Base-by-base conservation (phyloP, 1,139 yeast genomes). In the Zygoascus sp. region DNA sequence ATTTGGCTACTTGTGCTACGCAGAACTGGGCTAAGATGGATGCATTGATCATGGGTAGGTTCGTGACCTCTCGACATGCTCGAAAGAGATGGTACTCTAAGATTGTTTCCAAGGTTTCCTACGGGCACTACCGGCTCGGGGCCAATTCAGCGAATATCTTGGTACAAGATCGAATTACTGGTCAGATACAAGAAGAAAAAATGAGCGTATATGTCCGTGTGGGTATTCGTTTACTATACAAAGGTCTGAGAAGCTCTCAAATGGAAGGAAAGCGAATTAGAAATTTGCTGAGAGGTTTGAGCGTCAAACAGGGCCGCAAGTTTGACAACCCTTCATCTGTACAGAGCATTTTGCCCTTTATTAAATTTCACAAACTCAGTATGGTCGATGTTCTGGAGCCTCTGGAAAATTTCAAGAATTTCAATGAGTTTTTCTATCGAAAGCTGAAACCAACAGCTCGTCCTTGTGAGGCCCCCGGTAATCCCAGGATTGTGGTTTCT, bases 61-160 rank as follows among this genome's bases (percentile, higher is more conserved):
- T 80, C 61, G 92, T 87, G 1, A 80, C 96, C 0, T 79, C 94
- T 0, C 83, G 80, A 48, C 79, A 83, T 55, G 97, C 97, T 0
- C 78, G 92, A 2, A 81, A 86, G 56, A 78, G 92, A 53, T 89
- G 97, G 97, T 87, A 85, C 57, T 76, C 90, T 5, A 88, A 85
- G 58, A 77, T 85, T 2, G 70, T 89, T 50, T 84, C 89, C 47
- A 90, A 88, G 60, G 69, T 92, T 41, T 86, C 95, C 0, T 89
- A 88, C 61, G 98, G 98, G 0, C 83, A 84, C 56, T 85, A 89
- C 62, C 80, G 82, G 42, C 68, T 90, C 25, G 98, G 98, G 1
- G 83, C 89, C 32, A 87, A 90, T 61, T 87, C 94, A 41, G 98
- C 97, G 11, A 90, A 90, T 60, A 92, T 92, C 36, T 70, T 92